phyloP scores from a whole-genome alignment of 176 grass and related monocot species.

The Rhynchospora tenuis region DNA sequence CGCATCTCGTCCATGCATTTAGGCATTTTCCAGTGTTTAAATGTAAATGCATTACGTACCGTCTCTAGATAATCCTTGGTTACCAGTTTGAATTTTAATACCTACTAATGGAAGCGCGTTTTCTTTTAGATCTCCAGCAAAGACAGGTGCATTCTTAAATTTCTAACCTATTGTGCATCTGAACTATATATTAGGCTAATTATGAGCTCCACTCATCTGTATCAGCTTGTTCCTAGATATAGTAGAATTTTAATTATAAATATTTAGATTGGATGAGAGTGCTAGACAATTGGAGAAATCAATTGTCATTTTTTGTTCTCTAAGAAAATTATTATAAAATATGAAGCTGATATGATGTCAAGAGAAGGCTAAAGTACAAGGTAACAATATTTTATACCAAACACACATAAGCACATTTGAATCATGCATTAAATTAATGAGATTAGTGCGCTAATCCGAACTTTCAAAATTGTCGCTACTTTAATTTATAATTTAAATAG shows the following conservation, averaged over 20 bases:
- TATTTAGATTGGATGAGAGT: no score
- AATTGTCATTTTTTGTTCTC: not conserved
- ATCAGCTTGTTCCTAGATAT: not conserved
- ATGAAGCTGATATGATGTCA: not conserved
- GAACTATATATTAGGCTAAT: not conserved
- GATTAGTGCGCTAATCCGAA: no score
- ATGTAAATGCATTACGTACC: not conserved
- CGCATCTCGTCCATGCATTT: no score
- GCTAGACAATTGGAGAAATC: no score
- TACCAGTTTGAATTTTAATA: not conserved
- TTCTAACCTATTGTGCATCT: not conserved
- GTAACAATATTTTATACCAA: not conserved
- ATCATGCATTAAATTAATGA: no score
- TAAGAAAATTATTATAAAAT: not conserved
- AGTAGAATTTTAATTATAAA: not conserved
- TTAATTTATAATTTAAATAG: no score
- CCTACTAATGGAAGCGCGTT: not conserved
- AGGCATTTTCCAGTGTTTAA: no score
- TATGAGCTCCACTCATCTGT: not conserved
- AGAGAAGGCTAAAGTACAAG: not conserved
- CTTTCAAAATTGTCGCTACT: no score
- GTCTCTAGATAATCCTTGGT: not conserved
- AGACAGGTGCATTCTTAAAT: not conserved
- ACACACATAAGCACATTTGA: not conserved
- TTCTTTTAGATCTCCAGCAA: not conserved